Percentiles rank a stretch among this genome's conserved stretches.
phyloP scores from a whole-genome alignment of 1,139 yeast species.

The Blastobotrys serpentis region DNA sequence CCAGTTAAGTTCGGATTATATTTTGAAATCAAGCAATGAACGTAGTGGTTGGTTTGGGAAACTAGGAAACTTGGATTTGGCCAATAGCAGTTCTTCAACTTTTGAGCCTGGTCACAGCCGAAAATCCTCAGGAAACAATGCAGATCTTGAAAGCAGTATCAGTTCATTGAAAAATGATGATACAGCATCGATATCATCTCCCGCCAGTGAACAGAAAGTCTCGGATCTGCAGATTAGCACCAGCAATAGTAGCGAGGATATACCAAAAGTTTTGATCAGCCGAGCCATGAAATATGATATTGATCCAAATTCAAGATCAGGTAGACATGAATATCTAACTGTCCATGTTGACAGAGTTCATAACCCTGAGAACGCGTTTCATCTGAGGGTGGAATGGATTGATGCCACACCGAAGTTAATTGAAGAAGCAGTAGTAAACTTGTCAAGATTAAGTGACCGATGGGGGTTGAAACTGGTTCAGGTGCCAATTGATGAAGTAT shows the following conservation, averaged over 20 bases:
- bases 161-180: neutral
- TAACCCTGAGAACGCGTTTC: conserved; percentile 94
- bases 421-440: conserved; percentile 78
- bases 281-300: conserved; percentile 68
- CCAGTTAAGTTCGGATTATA: conserved; percentile 60
- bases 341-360: conserved; percentile 92
- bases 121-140: neutral
- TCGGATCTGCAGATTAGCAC: neutral
- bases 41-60: conserved; percentile 21
- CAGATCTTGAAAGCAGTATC: conserved; percentile 3
- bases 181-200: neutral
- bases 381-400: conserved; percentile 87
- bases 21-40: conserved; percentile 21
- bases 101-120: conserved; percentile 5
- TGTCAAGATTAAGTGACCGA: conserved; percentile 81
- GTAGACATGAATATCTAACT: conserved; percentile 71
- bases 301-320: conserved; percentile 70
- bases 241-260: conserved; percentile 9
- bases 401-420: conserved; percentile 85
- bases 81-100: neutral
- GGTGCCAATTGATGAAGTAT: conserved; percentile 86
- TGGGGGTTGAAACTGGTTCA: conserved; percentile 89
- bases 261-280: conserved; percentile 49
- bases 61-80: conserved; percentile 8
- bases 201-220: neutral